These are phyloP conservation scores for Colletotrichum sidae DNA, from an alignment of 2,329 filamentous ascomycete genomes.

Conservation along the genomic window DNA sequence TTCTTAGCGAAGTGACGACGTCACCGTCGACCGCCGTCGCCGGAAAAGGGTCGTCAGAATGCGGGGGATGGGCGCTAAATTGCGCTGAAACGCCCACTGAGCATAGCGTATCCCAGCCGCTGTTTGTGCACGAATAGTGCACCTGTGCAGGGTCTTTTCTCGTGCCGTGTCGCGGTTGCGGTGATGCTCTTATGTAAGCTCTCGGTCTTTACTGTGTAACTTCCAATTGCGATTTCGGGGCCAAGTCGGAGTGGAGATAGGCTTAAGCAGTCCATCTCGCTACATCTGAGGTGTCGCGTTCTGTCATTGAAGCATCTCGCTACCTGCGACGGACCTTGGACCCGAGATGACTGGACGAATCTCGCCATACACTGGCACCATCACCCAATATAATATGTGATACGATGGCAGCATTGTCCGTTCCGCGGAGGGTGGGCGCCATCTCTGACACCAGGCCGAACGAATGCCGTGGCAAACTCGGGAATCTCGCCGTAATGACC, in stretches of 20 bases:
- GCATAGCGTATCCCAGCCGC: slow-evolving; percentile 11
- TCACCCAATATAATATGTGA: not conserved
- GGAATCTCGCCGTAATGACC: slow-evolving; percentile 9
- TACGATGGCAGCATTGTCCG: not conserved
- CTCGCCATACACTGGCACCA: slow-evolving; percentile 1
- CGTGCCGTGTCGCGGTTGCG: not conserved
- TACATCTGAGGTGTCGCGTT: slow-evolving; percentile 27
- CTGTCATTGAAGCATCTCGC: not conserved
- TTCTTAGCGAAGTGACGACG: slow-evolving; percentile 31
- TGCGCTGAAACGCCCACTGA: slow-evolving; percentile 27
- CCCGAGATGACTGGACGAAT: not conserved
- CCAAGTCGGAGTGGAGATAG: slow-evolving; percentile 32
- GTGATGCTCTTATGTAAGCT: slow-evolving; percentile 1
- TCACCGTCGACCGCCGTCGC: slow-evolving; percentile 18
- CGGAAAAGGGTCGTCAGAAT: slow-evolving; percentile 32
- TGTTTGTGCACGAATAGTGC: slow-evolving; percentile 12
- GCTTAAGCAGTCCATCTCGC: slow-evolving; percentile 29
- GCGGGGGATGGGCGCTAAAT: slow-evolving; percentile 31
- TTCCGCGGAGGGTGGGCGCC: not conserved
- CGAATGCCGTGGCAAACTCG: slow-evolving; percentile 28
- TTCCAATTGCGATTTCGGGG: too few relatives aligned
- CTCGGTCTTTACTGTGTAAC: not conserved
- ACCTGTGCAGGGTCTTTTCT: not conserved
- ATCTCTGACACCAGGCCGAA: not conserved
- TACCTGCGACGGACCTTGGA: slow-evolving; percentile 2